phyloP scores from a whole-genome alignment of 305 asterid genomes.

The Petunia hybrid region DNA sequence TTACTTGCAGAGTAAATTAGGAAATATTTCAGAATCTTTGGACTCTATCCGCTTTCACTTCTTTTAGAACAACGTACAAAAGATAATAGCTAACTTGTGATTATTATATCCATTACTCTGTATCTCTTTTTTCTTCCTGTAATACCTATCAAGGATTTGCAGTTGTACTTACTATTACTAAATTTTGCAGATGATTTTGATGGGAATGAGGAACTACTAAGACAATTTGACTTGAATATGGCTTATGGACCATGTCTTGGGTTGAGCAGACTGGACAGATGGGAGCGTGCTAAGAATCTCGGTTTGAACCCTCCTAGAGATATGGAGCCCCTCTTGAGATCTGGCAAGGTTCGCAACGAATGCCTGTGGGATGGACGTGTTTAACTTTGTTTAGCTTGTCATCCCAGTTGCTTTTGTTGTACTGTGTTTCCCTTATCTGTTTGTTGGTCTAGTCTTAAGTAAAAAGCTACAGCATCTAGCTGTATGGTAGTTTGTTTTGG shows the following conservation, averaged over 20 bases:
- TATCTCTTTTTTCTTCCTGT: neutral
- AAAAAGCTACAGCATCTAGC: neutral
- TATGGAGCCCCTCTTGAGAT: conserved; percentile 52
- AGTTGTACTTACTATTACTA: neutral
- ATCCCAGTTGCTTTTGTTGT: neutral
- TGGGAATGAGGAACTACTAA: conserved; percentile 61
- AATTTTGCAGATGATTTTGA: conserved; percentile 57
- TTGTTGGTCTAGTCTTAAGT: neutral
- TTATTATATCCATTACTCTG: neutral
- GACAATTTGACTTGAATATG: conserved; percentile 87
- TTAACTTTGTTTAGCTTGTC: conserved; percentile 37
- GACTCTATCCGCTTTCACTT: neutral
- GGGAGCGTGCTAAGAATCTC: conserved; percentile 70
- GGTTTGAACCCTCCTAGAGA: conserved; percentile 76
- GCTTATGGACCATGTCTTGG: conserved; percentile 90
- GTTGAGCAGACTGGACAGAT: conserved; percentile 74
- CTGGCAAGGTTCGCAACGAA: conserved; percentile 48
- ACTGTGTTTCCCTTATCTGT: neutral
- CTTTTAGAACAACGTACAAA: neutral
- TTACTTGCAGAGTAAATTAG: neutral
- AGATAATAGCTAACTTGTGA: neutral
- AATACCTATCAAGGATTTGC: neutral
- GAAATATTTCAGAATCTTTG: neutral
- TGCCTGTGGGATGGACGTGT: conserved; percentile 85
- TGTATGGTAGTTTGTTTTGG: neutral